Conservation (phyloP, 495 filamentous ascomycete genomes). For the Penicillium diatomitis region DNA sequence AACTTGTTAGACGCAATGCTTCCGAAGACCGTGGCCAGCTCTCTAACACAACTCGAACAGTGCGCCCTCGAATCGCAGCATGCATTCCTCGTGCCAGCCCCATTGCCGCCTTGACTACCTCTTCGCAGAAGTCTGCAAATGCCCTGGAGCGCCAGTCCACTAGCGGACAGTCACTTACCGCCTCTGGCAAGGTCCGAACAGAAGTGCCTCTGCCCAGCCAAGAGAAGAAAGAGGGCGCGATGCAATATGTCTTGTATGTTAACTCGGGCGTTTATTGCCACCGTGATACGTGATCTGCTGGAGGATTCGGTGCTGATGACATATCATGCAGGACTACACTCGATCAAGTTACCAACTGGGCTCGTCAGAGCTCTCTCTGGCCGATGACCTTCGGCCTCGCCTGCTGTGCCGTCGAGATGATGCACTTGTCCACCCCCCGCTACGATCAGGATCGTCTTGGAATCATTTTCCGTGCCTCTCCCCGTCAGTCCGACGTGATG, state of each 20-base stretch:
- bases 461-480: constrained; percentile 95
- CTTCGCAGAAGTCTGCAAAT: constrained; percentile 33
- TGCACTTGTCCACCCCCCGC: constrained; percentile 91
- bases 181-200: constrained; percentile 44
- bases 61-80: constrained; percentile 19
- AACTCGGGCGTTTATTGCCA: not conserved
- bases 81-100: constrained; percentile 19
- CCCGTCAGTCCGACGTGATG: constrained; percentile 95
- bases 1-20: too few species aligned
- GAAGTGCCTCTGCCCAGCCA: constrained; percentile 87
- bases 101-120: constrained; percentile 32
- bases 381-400: constrained; percentile 97
- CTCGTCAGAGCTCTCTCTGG: constrained; percentile 87
- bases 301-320: constrained; percentile 1
- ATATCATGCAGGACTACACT: constrained; percentile 61
- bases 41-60: constrained; percentile 3
- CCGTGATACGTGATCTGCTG: too few species aligned
- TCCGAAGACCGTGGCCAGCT: too few species aligned
- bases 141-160: constrained; percentile 38
- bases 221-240: constrained; percentile 84
- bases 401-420: constrained; percentile 97
- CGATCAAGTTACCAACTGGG: constrained; percentile 91
- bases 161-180: constrained; percentile 29
- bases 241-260: constrained; percentile 95
- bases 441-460: constrained; percentile 95